These are phyloP conservation scores for Alnus rubra DNA, from an alignment of 306 rosid genomes.

Conservation along the genomic window DNA sequence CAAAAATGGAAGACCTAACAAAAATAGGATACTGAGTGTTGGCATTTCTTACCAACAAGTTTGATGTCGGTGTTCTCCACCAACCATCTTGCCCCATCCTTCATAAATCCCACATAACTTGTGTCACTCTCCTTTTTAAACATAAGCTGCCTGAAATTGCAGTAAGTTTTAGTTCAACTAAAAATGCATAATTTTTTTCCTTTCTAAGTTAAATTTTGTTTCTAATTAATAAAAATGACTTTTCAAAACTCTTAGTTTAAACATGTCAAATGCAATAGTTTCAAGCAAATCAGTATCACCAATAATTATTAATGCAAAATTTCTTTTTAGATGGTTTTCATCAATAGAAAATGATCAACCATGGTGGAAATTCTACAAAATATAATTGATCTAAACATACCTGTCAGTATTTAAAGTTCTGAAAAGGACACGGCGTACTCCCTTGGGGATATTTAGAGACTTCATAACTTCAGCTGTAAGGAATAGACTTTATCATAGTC, in stretches of 20 bases:
- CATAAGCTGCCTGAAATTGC: conserved; percentile 72
- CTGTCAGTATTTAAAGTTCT: conserved; percentile 87
- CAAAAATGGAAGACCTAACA: not conserved
- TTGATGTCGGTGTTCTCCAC: conserved; percentile 87
- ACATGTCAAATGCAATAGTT: not conserved
- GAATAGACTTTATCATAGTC: not conserved
- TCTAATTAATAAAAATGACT: not conserved
- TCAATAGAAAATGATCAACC: conserved; percentile 5
- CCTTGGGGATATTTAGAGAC: conserved; percentile 70
- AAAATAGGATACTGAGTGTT: not conserved
- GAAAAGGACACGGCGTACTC: conserved; percentile 77
- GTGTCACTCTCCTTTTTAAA: conserved; percentile 63
- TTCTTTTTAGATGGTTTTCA: not conserved
- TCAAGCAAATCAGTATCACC: not conserved
- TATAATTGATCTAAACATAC: conserved; percentile 31
- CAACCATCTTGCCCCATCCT: conserved; percentile 90
- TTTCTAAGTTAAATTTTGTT: not conserved
- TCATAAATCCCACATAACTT: conserved; percentile 74
- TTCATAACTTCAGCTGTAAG: conserved; percentile 83
- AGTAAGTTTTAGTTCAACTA: conserved; percentile 26
- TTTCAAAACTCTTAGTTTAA: not conserved
- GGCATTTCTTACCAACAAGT: conserved; percentile 64
- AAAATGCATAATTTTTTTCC: not conserved
- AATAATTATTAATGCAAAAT: not conserved
- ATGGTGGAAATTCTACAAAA: not conserved